Conservation (phyloP, 2,329 filamentous ascomycete genomes). For the Paraconiothyrium brasiliense region DNA sequence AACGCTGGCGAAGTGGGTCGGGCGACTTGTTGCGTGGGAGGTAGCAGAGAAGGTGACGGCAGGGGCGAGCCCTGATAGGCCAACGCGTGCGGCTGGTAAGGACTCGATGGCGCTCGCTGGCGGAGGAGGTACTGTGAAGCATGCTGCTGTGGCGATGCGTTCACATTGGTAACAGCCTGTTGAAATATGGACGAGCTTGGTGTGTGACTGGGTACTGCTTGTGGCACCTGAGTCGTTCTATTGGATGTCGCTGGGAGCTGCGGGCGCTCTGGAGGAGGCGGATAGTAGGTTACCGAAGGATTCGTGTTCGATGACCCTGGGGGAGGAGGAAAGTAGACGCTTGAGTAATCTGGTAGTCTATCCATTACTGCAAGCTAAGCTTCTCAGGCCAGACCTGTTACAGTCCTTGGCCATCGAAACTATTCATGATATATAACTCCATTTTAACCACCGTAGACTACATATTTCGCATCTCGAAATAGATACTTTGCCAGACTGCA, state of each 20-base stretch:
- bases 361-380: background rate
- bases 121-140: background rate
- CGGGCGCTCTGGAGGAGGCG: slow-evolving; percentile 4
- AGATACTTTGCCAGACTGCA: background rate
- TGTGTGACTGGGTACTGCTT: background rate
- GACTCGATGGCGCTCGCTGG: background rate
- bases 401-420: background rate
- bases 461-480: background rate
- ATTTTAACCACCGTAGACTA: background rate
- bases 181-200: background rate
- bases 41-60: slow-evolving; percentile 5
- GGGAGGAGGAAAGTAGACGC: slow-evolving; percentile 13
- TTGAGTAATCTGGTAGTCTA: slow-evolving; percentile 10
- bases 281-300: slow-evolving; percentile 7
- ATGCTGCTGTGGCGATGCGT: background rate
- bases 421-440: slow-evolving; percentile 2
- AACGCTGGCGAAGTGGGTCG: slow-evolving; percentile 7
- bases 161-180: background rate
- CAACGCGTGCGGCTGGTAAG: slow-evolving; percentile 6
- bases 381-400: background rate
- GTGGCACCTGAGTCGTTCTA: background rate
- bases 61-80: slow-evolving; percentile 1
- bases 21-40: background rate
- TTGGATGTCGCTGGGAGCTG: background rate
- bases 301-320: background rate